These are phyloP conservation scores for Chondrus crispus DNA, from an alignment of 23 red algal species.

Conservation along the genomic window DNA sequence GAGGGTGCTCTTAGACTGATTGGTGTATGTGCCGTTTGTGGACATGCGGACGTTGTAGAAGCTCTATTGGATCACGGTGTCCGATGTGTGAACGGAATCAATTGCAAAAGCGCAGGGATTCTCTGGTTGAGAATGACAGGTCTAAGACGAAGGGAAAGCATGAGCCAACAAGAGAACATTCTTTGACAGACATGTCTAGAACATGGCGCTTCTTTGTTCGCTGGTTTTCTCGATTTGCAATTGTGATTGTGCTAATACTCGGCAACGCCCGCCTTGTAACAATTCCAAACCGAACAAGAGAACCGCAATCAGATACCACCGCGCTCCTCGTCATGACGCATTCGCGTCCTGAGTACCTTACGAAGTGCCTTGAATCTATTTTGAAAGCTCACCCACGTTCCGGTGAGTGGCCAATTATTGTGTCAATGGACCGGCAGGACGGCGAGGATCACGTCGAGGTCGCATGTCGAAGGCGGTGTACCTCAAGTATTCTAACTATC, in stretches of 20 bases:
- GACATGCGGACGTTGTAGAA: background rate
- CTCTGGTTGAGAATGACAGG: too few relatives aligned
- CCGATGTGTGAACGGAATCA: too few relatives aligned
- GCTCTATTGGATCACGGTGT: slow-evolving; percentile 3
- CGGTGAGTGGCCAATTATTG: slow-evolving; percentile 37
- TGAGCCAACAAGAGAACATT: too few relatives aligned
- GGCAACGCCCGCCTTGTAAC: slow-evolving; percentile 23
- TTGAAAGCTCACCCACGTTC: slow-evolving; percentile 18
- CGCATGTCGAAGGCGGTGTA: slow-evolving; percentile 26
- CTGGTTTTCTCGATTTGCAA: slow-evolving; percentile 9
- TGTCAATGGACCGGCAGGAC: slow-evolving; percentile 60
- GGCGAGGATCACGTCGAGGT: slow-evolving; percentile 12
- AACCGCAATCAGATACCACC: background rate
- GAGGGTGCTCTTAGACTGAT: background rate
- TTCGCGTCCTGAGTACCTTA: slow-evolving; percentile 52
- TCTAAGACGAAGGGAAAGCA: too few relatives aligned
- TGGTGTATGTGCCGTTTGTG: background rate
- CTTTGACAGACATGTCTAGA: too few relatives aligned
- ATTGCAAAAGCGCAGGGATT: too few relatives aligned
- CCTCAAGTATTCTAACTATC: slow-evolving; percentile 63
- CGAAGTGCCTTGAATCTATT: slow-evolving; percentile 15
- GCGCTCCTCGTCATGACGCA: slow-evolving; percentile 52
- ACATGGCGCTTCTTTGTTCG: background rate
- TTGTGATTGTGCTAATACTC: background rate
- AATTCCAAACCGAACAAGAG: background rate